These are phyloP conservation scores for Zygotorulaspora sp. DNA, from an alignment of 805 yeast species.

Conservation along the genomic window DNA sequence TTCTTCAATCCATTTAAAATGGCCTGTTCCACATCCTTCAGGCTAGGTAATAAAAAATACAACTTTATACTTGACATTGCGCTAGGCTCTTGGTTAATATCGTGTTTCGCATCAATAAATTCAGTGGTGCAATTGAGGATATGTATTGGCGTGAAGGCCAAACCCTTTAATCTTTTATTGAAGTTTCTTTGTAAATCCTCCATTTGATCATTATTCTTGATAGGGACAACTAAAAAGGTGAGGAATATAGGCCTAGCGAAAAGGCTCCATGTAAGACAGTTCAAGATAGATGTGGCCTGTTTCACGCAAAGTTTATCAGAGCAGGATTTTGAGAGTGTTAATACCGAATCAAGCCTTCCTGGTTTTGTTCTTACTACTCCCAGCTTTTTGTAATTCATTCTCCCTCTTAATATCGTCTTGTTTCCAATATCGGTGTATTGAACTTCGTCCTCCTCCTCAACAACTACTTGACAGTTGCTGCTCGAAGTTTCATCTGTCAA, in stretches of 20 bases:
- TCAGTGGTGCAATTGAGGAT: constrained; percentile 11
- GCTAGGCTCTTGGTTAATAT: constrained; percentile 19
- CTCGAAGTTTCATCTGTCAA: constrained; percentile 14
- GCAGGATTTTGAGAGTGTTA: constrained; percentile 78
- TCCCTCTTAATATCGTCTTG: constrained; percentile 49
- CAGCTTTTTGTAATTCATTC: constrained; percentile 48
- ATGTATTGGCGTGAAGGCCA: constrained; percentile 3
- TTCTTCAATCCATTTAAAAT: constrained; percentile 57
- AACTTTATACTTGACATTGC: constrained; percentile 20
- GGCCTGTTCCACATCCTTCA: constrained; percentile 25
- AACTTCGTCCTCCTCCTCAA: constrained; percentile 17
- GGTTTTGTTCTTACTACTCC: constrained; percentile 90
- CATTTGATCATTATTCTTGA: constrained; percentile 3
- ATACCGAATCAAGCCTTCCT: constrained; percentile 74
- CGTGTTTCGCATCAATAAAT: constrained; percentile 21
- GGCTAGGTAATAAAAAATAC: constrained; percentile 4
- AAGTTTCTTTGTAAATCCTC: constrained; percentile 17
- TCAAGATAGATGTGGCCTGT: constrained; percentile 55
- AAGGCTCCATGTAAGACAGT: constrained; percentile 42
- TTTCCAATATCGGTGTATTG: constrained; percentile 31
- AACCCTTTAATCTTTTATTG: constrained; percentile 4
- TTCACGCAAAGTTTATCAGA: constrained; percentile 72
- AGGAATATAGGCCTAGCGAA: constrained; percentile 33
- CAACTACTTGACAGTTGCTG: constrained; percentile 18
- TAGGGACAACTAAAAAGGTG: constrained; percentile 48